Conservation (phyloP, 2,329 filamentous ascomycete genomes). For the Cladosporium colombiae region DNA sequence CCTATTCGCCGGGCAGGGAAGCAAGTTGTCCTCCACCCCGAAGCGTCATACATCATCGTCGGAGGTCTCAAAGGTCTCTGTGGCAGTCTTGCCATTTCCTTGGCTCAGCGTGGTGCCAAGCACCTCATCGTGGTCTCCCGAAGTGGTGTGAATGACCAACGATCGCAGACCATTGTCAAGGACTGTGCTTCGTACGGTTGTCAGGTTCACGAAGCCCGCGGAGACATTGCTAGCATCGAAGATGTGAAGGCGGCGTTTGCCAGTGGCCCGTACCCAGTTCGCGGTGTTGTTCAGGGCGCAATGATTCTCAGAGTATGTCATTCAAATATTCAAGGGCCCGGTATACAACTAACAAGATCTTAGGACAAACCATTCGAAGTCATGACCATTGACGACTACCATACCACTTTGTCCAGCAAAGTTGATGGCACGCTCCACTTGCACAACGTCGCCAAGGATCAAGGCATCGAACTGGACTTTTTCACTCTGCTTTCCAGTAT, state of each 20-base stretch:
- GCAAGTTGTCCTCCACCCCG: not conserved
- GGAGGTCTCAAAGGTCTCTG: too few species aligned
- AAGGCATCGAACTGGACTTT: conserved; percentile 31
- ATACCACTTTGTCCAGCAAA: conserved; percentile 24
- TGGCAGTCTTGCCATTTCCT: too few species aligned
- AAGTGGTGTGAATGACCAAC: not conserved
- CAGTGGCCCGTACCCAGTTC: not conserved
- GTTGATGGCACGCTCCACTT: conserved; percentile 34
- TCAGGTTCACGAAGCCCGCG: not conserved
- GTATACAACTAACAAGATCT: not conserved
- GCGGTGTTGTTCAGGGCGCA: not conserved
- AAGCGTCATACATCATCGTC: too few species aligned
- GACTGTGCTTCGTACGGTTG: not conserved
- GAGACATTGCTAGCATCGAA: not conserved
- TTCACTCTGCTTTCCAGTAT: conserved; percentile 34
- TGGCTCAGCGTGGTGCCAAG: too few species aligned
- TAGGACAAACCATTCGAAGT: not conserved
- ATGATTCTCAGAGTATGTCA: conserved; percentile 1
- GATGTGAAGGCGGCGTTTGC: not conserved
- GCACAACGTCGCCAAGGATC: conserved; percentile 17
- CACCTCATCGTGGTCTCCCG: too few species aligned
- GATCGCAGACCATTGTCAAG: not conserved
- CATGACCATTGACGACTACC: conserved; percentile 1
- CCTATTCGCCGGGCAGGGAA: not conserved
- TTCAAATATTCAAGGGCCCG: not conserved